These are phyloP conservation scores for Trifolium repens DNA, from an alignment of 306 rosid species.

Conservation along the genomic window DNA sequence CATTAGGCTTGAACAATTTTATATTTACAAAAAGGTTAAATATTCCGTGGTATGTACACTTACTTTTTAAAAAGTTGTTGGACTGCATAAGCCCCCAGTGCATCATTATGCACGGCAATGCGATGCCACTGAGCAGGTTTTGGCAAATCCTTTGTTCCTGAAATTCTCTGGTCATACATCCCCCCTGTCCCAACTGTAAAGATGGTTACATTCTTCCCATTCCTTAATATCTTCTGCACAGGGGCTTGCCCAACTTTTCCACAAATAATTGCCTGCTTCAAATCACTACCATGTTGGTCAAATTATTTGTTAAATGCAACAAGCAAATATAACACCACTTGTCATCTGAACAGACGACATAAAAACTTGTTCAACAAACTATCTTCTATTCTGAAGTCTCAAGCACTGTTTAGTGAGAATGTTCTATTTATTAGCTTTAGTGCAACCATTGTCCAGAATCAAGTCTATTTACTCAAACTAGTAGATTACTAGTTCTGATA, in stretches of 20 bases:
- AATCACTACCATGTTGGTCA: constrained; percentile 40
- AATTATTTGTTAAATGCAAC: constrained; percentile 21
- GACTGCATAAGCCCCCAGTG: constrained; percentile 83
- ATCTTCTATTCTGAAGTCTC: constrained; percentile 18
- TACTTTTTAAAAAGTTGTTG: constrained; percentile 87
- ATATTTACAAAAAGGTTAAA: constrained; percentile 24
- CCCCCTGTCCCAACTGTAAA: constrained; percentile 99
- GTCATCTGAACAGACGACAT: constrained; percentile 8
- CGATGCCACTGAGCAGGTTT: constrained; percentile 96
- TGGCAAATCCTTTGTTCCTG: constrained; percentile 66
- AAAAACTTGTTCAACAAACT: constrained; percentile 9
- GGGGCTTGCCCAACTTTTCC: constrained; percentile 96
- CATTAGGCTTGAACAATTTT: constrained; percentile 46
- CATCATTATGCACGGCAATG: constrained; percentile 85
- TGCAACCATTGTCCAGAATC: constrained; percentile 3
- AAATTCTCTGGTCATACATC: constrained; percentile 84
- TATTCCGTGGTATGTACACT: constrained; percentile 17
- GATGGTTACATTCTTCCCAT: constrained; percentile 75
- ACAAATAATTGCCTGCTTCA: constrained; percentile 82
- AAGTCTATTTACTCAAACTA: not conserved
- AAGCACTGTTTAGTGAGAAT: constrained; percentile 16
- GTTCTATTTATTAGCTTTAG: not conserved
- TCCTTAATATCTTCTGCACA: constrained; percentile 92
- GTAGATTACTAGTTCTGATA: not conserved
- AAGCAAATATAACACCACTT: constrained; percentile 20